These are phyloP conservation scores for Suillus subalutaceus DNA, from an alignment of 768 basidiomycete genomes.

Conservation along the genomic window DNA sequence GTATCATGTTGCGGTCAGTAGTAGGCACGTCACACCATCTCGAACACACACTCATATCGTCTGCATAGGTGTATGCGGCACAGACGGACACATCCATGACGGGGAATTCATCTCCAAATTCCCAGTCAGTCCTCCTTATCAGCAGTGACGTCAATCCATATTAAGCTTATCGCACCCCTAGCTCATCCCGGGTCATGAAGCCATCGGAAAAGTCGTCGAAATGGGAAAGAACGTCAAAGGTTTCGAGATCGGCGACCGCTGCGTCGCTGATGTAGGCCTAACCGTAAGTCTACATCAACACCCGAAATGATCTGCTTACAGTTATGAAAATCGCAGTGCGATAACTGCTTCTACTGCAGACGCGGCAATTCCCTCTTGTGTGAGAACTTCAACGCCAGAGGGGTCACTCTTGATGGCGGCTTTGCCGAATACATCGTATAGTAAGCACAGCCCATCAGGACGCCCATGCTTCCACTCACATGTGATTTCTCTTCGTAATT, in stretches of 20 bases:
- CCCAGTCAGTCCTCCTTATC: conserved; percentile 37
- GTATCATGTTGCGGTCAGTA: conserved; percentile 9
- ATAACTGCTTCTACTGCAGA: conserved; percentile 85
- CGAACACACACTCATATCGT: background rate
- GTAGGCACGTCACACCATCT: background rate
- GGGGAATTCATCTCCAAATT: conserved; percentile 70
- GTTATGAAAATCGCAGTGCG: conserved; percentile 54
- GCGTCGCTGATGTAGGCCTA: conserved; percentile 79
- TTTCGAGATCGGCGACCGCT: conserved; percentile 78
- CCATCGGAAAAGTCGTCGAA: conserved; percentile 71
- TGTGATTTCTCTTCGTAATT: background rate
- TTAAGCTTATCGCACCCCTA: conserved; percentile 29
- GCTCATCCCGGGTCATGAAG: conserved; percentile 78
- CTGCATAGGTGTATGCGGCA: conserved; percentile 55
- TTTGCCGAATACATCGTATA: conserved; percentile 90
- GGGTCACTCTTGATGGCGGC: conserved; percentile 81
- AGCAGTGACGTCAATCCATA: conserved; percentile 21
- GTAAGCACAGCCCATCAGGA: conserved; percentile 42
- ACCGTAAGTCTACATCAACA: conserved; percentile 48
- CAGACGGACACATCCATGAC: conserved; percentile 65
- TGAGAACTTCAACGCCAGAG: conserved; percentile 81
- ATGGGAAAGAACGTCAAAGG: conserved; percentile 81
- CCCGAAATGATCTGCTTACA: conserved; percentile 7
- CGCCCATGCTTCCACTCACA: background rate
- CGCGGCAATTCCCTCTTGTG: conserved; percentile 82